Conservation (phyloP, 805 yeast species). For the Pichia thaimueangensis region DNA sequence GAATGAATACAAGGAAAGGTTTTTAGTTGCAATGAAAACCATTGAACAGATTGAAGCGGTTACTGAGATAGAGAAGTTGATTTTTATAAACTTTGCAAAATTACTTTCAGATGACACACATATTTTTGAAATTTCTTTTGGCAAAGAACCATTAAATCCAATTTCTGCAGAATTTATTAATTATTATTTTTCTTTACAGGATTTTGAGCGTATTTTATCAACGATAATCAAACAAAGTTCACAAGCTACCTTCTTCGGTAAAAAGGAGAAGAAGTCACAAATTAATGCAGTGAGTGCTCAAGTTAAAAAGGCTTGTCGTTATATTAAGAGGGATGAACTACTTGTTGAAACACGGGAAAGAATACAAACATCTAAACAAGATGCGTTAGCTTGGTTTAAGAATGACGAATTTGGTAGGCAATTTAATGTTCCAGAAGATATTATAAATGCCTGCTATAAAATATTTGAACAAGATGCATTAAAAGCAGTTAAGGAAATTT, state of each 20-base stretch:
- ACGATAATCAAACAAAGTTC: conserved; percentile 6
- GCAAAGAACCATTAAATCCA: conserved; percentile 13
- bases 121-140: conserved; percentile 7
- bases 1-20: conserved; percentile 18
- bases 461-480: conserved; percentile 4
- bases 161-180: conserved; percentile 20
- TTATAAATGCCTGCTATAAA: conserved; percentile 6
- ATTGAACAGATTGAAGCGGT: conserved; percentile 15
- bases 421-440: conserved; percentile 11
- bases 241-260: conserved; percentile 2
- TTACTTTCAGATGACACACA: conserved; percentile 8
- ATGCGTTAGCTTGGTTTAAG: conserved; percentile 16
- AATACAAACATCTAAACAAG: neutral
- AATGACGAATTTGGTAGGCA: conserved; percentile 16
- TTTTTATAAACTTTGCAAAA: conserved; percentile 16
- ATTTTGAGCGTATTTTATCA: conserved; percentile 20
- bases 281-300: neutral
- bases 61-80: conserved; percentile 35
- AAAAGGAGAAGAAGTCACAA: neutral
- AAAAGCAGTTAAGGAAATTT: conserved; percentile 4
- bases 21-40: conserved; percentile 9
- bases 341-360: neutral
- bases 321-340: conserved; percentile 3
- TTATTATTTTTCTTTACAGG: conserved; percentile 19
- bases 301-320: neutral